These are phyloP conservation scores for Hypoxylon sp. DNA, from an alignment of 2,329 filamentous ascomycete species.

Conservation along the genomic window DNA sequence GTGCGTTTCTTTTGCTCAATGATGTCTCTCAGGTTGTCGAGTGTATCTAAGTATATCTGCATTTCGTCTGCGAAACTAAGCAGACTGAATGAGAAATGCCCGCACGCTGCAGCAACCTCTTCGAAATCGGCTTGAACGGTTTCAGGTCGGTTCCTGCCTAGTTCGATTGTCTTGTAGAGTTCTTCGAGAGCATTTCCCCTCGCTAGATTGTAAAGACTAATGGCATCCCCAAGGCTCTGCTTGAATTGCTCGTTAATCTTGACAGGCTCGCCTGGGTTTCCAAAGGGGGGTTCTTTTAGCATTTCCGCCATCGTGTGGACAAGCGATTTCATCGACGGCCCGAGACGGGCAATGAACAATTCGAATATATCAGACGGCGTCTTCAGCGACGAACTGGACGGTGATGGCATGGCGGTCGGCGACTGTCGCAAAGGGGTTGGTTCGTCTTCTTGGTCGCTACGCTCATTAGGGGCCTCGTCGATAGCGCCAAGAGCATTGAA, in stretches of 20 bases:
- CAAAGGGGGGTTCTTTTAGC: constrained; percentile 87
- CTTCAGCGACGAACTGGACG: constrained; percentile 55
- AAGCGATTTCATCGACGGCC: constrained; percentile 96
- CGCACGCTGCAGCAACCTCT: constrained; percentile 96
- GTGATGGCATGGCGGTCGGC: constrained; percentile 31
- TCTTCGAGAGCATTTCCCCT: constrained; percentile 80
- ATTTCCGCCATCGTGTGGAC: constrained; percentile 91
- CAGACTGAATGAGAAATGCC: constrained; percentile 93
- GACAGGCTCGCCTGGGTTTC: constrained; percentile 74
- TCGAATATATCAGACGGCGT: constrained; percentile 88
- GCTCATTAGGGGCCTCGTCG: constrained; percentile 70
- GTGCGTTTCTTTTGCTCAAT: constrained; percentile 71
- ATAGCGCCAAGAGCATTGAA: constrained; percentile 68
- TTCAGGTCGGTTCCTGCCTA: constrained; percentile 74
- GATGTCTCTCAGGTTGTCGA: constrained; percentile 85
- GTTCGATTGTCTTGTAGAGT: constrained; percentile 83
- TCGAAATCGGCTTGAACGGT: constrained; percentile 93
- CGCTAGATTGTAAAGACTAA: constrained; percentile 81
- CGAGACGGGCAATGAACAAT: constrained; percentile 87
- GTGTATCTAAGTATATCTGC: constrained; percentile 80
- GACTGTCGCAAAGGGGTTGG: constrained; percentile 30
- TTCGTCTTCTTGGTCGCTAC: constrained; percentile 60
- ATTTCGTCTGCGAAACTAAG: constrained; percentile 93
- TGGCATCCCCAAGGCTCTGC: constrained; percentile 81
- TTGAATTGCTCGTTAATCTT: constrained; percentile 83